Percentiles rank a stretch among this genome's conserved stretches.
These are phyloP conservation scores for Linnemannia schmuckeri DNA, from an alignment of 192 early-diverging fungal genomes.

Conservation along the genomic window DNA sequence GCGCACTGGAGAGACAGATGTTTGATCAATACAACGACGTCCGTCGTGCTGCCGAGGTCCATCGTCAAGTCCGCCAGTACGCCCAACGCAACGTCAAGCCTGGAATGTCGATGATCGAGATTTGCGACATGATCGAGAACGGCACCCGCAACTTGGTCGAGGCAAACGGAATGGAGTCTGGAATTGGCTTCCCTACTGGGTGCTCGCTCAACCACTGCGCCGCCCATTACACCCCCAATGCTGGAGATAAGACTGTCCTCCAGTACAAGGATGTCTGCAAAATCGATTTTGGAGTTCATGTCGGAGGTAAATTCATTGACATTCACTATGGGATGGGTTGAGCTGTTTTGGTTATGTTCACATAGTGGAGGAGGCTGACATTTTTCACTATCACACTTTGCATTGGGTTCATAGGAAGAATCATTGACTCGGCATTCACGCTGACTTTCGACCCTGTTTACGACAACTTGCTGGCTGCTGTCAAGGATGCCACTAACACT, in stretches of 20 bases:
- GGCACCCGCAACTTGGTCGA: conserved; percentile 90
- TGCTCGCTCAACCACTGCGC: conserved; percentile 94
- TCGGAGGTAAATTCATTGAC: conserved; percentile 71
- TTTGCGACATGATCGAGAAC: conserved; percentile 95
- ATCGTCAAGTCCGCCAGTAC: conserved; percentile 90
- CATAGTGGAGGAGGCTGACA: not conserved
- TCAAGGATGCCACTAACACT: conserved; percentile 96
- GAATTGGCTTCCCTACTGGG: conserved; percentile 97
- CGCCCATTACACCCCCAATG: conserved; percentile 97
- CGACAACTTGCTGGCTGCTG: conserved; percentile 87
- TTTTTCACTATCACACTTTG: not conserved
- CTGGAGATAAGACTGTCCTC: conserved; percentile 94
- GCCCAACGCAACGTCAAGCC: conserved; percentile 88
- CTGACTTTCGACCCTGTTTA: conserved; percentile 93
- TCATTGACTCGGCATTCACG: conserved; percentile 96
- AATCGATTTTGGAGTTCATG: conserved; percentile 96
- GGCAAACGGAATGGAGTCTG: conserved; percentile 85
- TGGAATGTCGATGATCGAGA: conserved; percentile 95
- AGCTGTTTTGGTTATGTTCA: not conserved
- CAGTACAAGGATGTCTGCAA: conserved; percentile 94
- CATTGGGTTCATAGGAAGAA: conserved; percentile 69
- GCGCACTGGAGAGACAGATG: conserved; percentile 80
- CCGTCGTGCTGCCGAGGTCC: conserved; percentile 93
- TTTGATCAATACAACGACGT: conserved; percentile 84
- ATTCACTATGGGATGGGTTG: not conserved